phyloP scores from a whole-genome alignment of 2,329 filamentous ascomycete species.

The Diaporthe australafricana region DNA sequence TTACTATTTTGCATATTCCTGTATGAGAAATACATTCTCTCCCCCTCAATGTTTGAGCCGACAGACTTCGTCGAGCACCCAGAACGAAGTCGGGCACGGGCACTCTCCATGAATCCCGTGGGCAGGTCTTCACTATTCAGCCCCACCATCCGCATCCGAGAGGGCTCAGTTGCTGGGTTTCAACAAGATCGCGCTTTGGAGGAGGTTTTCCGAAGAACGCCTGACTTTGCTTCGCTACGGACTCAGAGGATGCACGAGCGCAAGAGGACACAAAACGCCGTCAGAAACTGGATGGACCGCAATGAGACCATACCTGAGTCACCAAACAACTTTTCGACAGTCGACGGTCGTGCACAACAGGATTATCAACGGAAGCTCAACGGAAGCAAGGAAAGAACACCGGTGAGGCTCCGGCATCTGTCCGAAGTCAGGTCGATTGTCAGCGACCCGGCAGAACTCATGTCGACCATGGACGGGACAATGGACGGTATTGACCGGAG shows the following conservation, averaged over 20 bases:
- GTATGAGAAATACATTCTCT: conserved; percentile 86
- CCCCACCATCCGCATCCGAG: conserved; percentile 77
- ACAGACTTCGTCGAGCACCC: conserved; percentile 86
- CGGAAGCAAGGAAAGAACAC: conserved; percentile 58
- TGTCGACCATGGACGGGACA: conserved; percentile 57
- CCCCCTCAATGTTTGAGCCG: conserved; percentile 81
- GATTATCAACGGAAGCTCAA: conserved; percentile 66
- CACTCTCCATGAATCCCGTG: conserved; percentile 69
- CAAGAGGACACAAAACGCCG: conserved; percentile 81
- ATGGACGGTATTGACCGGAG: conserved; percentile 29
- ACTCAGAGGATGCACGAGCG: conserved; percentile 72
- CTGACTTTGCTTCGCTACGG: conserved; percentile 71
- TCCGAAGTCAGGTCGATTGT: conserved; percentile 70
- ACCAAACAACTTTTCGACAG: conserved; percentile 61
- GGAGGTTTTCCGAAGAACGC: conserved; percentile 85
- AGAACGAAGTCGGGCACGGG: conserved; percentile 60
- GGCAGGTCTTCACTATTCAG: conserved; percentile 76
- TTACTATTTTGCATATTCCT: conserved; percentile 87
- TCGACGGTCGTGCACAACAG: conserved; percentile 56
- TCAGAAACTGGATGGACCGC: conserved; percentile 91
- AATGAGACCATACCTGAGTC: conserved; percentile 64
- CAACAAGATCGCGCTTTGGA: conserved; percentile 92
- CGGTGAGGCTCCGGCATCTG: conserved; percentile 60
- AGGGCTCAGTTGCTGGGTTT: conserved; percentile 88
- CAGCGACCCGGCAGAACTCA: conserved; percentile 73